Conservation (phyloP, 1,139 yeast species). For the Nadsonia commutata region DNA sequence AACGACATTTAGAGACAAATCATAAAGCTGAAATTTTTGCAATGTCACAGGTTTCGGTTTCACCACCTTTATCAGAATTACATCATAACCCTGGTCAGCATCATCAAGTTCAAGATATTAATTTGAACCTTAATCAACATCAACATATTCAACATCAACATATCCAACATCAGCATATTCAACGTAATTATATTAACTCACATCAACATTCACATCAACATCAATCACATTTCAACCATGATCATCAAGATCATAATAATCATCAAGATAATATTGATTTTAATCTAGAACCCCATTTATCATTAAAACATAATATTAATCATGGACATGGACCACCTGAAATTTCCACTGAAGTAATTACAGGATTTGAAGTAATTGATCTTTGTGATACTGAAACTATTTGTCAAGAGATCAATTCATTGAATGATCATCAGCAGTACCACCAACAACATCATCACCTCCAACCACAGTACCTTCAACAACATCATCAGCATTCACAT, state of each 20-base stretch:
- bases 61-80: background rate
- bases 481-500: too few species aligned
- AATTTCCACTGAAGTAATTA: background rate
- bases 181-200: background rate
- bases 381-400: background rate
- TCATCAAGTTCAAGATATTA: background rate
- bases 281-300: background rate
- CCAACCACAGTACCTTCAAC: background rate
- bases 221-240: background rate
- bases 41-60: background rate
- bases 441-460: background rate
- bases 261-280: background rate
- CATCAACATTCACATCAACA: background rate
- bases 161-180: background rate
- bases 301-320: background rate
- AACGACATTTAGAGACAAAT: conserved; percentile 22
- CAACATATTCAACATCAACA: background rate
- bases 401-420: background rate
- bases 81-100: too few species aligned
- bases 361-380: background rate
- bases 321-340: background rate
- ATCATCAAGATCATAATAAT: background rate
- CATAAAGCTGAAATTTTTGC: conserved; percentile 9
- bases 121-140: background rate
- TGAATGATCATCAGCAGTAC: too few species aligned